Evolutionary conservation across 129 eudicot species (phyloP).

Genomic region (Mikania micrantha): DNA sequence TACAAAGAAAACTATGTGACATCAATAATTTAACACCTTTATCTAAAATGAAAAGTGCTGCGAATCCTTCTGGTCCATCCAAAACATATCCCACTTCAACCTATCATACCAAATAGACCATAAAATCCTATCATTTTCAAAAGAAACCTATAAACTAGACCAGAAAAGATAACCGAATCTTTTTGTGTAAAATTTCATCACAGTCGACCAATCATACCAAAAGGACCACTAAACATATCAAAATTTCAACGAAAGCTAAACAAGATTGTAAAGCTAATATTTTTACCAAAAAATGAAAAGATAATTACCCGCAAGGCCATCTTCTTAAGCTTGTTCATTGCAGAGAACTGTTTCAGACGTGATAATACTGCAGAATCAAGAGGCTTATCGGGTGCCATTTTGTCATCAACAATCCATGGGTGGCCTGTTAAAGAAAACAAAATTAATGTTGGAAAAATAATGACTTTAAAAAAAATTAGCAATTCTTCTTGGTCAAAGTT

Average conservation of each 20-base stretch:
- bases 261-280: not conserved
- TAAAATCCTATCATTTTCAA: not conserved
- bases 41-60: not conserved
- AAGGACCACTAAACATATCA: not conserved
- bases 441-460: too few species aligned
- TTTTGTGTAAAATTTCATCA: too few species aligned
- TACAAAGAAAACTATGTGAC: not conserved
- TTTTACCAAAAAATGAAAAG: not conserved
- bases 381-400: conserved; percentile 82
- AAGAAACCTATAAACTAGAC: not conserved
- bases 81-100: not conserved
- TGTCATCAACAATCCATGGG: conserved; percentile 97
- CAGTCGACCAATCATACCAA: not conserved
- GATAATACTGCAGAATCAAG: conserved; percentile 94
- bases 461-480: not conserved
- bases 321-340: conserved; percentile 93
- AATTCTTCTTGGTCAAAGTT: conserved; percentile 4
- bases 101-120: not conserved
- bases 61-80: not conserved
- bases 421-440: conserved; percentile 48
- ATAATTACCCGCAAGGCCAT: conserved; percentile 86
- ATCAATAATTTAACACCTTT: not conserved
- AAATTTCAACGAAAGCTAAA: not conserved
- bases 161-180: not conserved
- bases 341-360: conserved; percentile 88